Evolutionary conservation across 2,329 filamentous ascomycete genomes (phyloP).

Genomic region (Ophiostoma australiae): DNA sequence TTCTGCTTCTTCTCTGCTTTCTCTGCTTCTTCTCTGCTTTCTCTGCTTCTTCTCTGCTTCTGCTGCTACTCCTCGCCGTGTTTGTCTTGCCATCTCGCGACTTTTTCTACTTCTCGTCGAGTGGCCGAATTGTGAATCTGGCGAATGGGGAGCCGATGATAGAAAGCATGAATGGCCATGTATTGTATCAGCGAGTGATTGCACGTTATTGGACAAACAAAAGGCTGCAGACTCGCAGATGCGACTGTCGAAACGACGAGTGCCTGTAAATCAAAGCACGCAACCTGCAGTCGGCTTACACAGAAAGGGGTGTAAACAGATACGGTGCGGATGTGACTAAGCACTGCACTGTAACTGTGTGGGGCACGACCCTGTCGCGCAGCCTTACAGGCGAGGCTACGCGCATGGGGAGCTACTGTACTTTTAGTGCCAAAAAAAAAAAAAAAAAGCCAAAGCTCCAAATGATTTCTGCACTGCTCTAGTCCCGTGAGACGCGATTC

Average conservation of each 20-base stretch:
- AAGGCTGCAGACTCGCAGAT: not conserved
- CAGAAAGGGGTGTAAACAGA: constrained; percentile 5
- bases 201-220: not conserved
- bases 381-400: constrained; percentile 15
- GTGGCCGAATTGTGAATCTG: not conserved
- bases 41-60: not conserved
- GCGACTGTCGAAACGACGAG: not conserved
- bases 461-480: not conserved
- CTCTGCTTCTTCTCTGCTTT: too few species aligned
- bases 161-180: not conserved
- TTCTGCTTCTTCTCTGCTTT: not conserved
- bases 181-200: not conserved
- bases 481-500: not conserved
- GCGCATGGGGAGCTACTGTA: not conserved
- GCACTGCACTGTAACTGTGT: not conserved
- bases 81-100: not conserved
- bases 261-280: not conserved
- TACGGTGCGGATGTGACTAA: not conserved
- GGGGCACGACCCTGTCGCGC: not conserved
- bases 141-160: not conserved
- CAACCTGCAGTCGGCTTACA: not conserved
- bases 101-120: not conserved
- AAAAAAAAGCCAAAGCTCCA: not conserved
- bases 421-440: not conserved
- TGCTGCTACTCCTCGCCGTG: not conserved